Percentiles rank a stretch among this genome's conserved stretches.
phyloP scores from a whole-genome alignment of 805 yeast genomes.

The Starmerella cellae region DNA sequence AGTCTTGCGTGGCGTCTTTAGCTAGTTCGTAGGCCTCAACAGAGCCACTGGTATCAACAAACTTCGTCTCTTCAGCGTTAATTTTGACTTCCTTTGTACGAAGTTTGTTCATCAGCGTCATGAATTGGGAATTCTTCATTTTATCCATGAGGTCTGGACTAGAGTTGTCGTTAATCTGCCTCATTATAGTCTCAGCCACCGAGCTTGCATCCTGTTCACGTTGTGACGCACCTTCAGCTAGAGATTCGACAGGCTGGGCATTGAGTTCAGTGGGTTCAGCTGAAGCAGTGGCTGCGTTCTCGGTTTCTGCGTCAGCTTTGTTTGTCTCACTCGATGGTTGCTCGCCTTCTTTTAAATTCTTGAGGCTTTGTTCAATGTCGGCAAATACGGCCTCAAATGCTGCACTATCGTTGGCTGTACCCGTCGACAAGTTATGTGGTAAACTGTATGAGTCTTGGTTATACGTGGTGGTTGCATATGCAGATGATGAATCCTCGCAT shows the following conservation, averaged over 20 bases:
- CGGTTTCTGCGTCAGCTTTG: background rate
- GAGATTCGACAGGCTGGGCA: background rate
- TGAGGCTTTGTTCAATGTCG: slow-evolving; percentile 14
- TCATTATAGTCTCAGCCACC: slow-evolving; percentile 15
- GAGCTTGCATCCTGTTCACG: slow-evolving; percentile 13
- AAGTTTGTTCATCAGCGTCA: slow-evolving; percentile 17
- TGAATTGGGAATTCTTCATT: slow-evolving; percentile 18
- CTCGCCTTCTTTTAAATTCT: background rate
- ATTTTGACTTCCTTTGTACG: slow-evolving; percentile 10
- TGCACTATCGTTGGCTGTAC: background rate
- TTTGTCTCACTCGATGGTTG: background rate
- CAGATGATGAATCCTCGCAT: too few species aligned
- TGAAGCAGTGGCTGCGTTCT: background rate
- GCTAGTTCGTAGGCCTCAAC: background rate
- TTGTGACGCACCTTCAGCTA: background rate
- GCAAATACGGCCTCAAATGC: slow-evolving; percentile 15
- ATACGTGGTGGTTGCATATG: background rate
- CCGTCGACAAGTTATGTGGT: background rate
- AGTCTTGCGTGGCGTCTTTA: slow-evolving; percentile 2
- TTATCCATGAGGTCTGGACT: slow-evolving; percentile 14
- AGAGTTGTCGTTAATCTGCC: slow-evolving; percentile 8
- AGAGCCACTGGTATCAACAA: slow-evolving; percentile 5
- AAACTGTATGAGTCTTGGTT: background rate
- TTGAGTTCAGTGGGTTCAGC: slow-evolving; percentile 6
- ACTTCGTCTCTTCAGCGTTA: slow-evolving; percentile 3